These are phyloP conservation scores for Vigna reflexopilosa DNA, from an alignment of 306 rosid species.

Conservation along the genomic window DNA sequence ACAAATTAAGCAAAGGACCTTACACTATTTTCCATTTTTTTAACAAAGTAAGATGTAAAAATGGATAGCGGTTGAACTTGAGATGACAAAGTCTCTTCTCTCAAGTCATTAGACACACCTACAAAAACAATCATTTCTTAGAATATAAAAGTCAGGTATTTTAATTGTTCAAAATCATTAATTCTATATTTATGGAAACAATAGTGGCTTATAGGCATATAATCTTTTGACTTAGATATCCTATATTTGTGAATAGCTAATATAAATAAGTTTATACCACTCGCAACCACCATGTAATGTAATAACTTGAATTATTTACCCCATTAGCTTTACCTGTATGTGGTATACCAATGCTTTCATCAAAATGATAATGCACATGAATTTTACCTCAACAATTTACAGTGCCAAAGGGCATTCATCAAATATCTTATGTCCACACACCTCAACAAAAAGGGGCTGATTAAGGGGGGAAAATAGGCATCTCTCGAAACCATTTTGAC, in stretches of 20 bases:
- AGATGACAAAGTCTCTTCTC: slow-evolving; percentile 51
- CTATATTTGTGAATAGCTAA: too few relatives aligned
- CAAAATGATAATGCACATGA: background rate
- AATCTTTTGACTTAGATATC: too few relatives aligned
- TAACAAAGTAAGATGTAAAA: slow-evolving; percentile 56
- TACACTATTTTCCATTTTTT: slow-evolving; percentile 68
- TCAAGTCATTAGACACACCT: slow-evolving; percentile 57
- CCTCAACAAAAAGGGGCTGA: background rate
- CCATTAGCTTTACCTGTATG: too few relatives aligned
- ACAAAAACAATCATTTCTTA: slow-evolving; percentile 46
- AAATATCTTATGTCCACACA: too few relatives aligned
- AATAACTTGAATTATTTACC: too few relatives aligned
- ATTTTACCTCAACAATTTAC: background rate
- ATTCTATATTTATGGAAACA: too few relatives aligned
- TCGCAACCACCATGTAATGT: too few relatives aligned
- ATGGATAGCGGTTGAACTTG: slow-evolving; percentile 42
- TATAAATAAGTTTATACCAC: too few relatives aligned
- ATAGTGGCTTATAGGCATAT: too few relatives aligned
- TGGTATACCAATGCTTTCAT: background rate
- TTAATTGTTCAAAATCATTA: background rate
- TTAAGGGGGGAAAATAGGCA: too few relatives aligned
- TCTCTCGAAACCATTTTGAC: background rate
- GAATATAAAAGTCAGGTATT: slow-evolving; percentile 18
- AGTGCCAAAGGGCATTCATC: too few relatives aligned
- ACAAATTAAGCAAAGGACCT: slow-evolving; percentile 45